These are phyloP conservation scores for Yarrowia keelungensis DNA, from an alignment of 805 yeast genomes.

Conservation along the genomic window DNA sequence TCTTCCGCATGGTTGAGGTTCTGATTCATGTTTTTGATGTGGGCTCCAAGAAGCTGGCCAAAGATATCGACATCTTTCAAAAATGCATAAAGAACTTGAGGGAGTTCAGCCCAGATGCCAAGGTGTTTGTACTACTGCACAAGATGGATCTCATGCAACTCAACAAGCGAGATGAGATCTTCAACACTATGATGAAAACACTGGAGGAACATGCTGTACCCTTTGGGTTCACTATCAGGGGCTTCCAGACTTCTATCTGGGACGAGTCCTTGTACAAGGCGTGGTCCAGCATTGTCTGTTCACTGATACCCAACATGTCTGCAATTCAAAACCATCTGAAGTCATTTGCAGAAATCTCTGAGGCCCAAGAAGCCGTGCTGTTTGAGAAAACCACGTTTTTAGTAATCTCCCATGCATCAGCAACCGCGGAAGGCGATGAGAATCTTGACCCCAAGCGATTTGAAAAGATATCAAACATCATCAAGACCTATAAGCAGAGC, in stretches of 20 bases:
- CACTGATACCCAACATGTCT: slow-evolving; percentile 89
- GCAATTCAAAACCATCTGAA: slow-evolving; percentile 76
- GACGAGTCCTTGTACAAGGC: slow-evolving; percentile 95
- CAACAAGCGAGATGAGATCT: slow-evolving; percentile 83
- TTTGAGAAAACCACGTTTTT: slow-evolving; percentile 94
- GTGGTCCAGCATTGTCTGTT: slow-evolving; percentile 95
- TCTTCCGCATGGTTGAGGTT: slow-evolving; percentile 94
- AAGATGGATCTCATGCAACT: slow-evolving; percentile 95
- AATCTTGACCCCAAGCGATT: slow-evolving; percentile 86
- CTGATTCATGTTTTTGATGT: slow-evolving; percentile 96
- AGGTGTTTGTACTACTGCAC: slow-evolving; percentile 88
- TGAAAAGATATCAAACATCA: slow-evolving; percentile 91
- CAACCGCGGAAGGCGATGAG: slow-evolving; percentile 24
- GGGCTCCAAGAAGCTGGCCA: slow-evolving; percentile 86
- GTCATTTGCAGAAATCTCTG: slow-evolving; percentile 72
- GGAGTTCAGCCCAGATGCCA: slow-evolving; percentile 87
- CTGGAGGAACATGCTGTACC: slow-evolving; percentile 77
- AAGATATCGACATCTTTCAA: slow-evolving; percentile 90
- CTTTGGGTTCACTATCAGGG: slow-evolving; percentile 70
- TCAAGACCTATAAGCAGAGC: slow-evolving; percentile 92
- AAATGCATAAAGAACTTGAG: slow-evolving; percentile 81
- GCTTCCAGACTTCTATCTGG: slow-evolving; percentile 97
- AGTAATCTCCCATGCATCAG: slow-evolving; percentile 63
- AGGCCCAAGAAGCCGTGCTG: slow-evolving; percentile 87
- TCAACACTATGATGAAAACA: slow-evolving; percentile 82